These are phyloP conservation scores for Colletotrichum sublineola DNA, from an alignment of 2,329 filamentous ascomycete species.

Conservation along the genomic window DNA sequence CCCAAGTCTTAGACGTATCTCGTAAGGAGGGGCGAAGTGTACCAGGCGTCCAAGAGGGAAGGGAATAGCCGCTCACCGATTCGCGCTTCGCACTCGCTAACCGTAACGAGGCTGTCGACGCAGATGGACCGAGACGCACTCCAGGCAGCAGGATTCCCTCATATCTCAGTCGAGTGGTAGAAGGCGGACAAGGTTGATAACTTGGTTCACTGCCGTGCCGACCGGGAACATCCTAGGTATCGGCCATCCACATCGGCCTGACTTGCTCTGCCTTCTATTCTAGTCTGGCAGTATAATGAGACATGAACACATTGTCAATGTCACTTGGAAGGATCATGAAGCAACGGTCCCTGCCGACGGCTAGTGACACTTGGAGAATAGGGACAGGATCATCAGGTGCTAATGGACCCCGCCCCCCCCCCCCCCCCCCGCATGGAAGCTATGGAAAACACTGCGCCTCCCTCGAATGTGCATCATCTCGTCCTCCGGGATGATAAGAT, in stretches of 20 bases:
- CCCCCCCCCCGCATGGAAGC: constrained; percentile 32
- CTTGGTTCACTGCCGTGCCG: constrained; percentile 36
- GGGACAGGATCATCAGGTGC: constrained; percentile 8
- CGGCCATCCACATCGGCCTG: constrained; percentile 2
- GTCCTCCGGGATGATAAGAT: constrained; percentile 13
- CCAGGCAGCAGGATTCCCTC: constrained; percentile 38
- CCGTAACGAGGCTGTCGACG: constrained; percentile 6
- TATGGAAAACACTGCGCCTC: constrained; percentile 25
- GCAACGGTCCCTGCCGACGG: constrained; percentile 14
- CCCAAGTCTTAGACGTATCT: neutral
- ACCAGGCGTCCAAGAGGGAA: neutral
- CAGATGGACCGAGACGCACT: constrained; percentile 1
- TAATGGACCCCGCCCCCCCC: too few species aligned
- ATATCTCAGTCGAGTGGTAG: constrained; percentile 4
- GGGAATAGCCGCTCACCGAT: constrained; percentile 8
- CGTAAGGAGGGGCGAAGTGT: neutral
- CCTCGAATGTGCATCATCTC: constrained; percentile 16
- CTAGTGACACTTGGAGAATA: constrained; percentile 15
- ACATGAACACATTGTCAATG: constrained; percentile 2
- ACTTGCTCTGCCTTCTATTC: neutral
- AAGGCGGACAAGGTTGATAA: constrained; percentile 16
- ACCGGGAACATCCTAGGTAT: constrained; percentile 8
- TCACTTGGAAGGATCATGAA: constrained; percentile 33
- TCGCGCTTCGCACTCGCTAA: constrained; percentile 1
- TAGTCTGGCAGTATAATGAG: neutral